These are phyloP conservation scores for Magnaporthiopsis incrustans DNA, from an alignment of 2,329 filamentous ascomycete genomes.

Conservation along the genomic window DNA sequence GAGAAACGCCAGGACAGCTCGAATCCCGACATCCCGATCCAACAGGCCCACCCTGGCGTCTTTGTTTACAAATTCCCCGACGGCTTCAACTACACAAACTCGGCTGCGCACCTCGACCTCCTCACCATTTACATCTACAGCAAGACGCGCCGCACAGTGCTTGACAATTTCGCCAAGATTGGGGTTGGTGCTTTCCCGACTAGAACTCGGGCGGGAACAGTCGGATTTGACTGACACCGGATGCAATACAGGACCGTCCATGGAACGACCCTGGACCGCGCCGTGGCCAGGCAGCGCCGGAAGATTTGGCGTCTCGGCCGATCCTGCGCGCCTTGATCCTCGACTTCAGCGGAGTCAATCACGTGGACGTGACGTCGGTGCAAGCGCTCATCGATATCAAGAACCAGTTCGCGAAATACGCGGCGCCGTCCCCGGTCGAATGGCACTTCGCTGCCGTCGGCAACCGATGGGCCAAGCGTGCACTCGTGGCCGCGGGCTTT, in stretches of 20 bases:
- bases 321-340: slow-evolving; percentile 63
- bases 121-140: slow-evolving; percentile 31
- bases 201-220: neutral
- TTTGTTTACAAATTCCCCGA: slow-evolving; percentile 45
- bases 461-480: slow-evolving; percentile 91
- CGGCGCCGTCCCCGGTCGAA: slow-evolving; percentile 72
- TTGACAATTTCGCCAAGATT: slow-evolving; percentile 26
- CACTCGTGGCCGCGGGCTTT: slow-evolving; percentile 79
- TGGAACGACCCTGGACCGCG: slow-evolving; percentile 46
- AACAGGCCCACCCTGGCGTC: slow-evolving; percentile 38
- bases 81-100: slow-evolving; percentile 45
- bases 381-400: slow-evolving; percentile 91
- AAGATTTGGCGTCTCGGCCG: slow-evolving; percentile 5
- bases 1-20: slow-evolving; percentile 32
- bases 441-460: slow-evolving; percentile 95
- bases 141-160: slow-evolving; percentile 30
- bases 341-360: slow-evolving; percentile 89
- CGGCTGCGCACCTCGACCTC: slow-evolving; percentile 36
- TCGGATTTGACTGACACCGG: neutral
- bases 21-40: slow-evolving; percentile 34
- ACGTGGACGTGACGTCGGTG: slow-evolving; percentile 86
- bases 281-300: slow-evolving; percentile 18
- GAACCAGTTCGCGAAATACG: slow-evolving; percentile 84
- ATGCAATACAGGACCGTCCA: slow-evolving; percentile 32
- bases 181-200: slow-evolving; percentile 14